Conservation (phyloP, 2,329 filamentous ascomycete species). For the Fusarium sp. region DNA sequence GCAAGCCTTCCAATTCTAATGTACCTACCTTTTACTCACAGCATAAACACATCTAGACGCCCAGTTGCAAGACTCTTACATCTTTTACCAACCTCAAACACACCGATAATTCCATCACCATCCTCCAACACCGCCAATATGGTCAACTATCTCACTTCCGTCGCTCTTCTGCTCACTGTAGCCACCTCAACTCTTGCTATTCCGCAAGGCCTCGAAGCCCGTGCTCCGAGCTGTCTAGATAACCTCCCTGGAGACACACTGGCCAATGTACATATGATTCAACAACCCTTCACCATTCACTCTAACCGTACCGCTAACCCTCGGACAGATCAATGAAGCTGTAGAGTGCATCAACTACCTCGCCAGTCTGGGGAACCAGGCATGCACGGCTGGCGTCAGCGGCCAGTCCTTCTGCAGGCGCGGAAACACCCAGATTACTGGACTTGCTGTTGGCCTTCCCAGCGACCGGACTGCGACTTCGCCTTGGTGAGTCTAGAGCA, state of each 20-base stretch:
- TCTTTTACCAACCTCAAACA: neutral
- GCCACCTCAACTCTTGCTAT: neutral
- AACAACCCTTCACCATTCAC: neutral
- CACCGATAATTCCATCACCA: neutral
- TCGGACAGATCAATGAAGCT: constrained; percentile 9
- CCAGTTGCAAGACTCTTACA: neutral
- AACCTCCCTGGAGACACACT: neutral
- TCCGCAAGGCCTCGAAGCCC: neutral
- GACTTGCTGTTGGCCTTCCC: neutral
- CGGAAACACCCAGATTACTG: constrained; percentile 26
- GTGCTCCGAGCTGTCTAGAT: constrained; percentile 12
- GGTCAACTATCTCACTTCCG: constrained; percentile 14
- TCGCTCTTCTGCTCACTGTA: constrained; percentile 3
- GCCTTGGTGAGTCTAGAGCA: constrained; percentile 2
- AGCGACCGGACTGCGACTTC: neutral
- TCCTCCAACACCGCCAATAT: constrained; percentile 5
- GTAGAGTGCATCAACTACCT: constrained; percentile 22
- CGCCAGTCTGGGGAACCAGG: constrained; percentile 14
- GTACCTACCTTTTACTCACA: neutral
- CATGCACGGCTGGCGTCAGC: constrained; percentile 2
- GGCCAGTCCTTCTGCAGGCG: constrained; percentile 18
- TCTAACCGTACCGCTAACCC: neutral
- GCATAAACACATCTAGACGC: neutral
- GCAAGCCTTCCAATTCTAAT: neutral
- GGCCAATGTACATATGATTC: constrained; percentile 1